Evolutionary conservation across 345 rosid genomes (phyloP).

Genomic region (Fremontodendron californicum): DNA sequence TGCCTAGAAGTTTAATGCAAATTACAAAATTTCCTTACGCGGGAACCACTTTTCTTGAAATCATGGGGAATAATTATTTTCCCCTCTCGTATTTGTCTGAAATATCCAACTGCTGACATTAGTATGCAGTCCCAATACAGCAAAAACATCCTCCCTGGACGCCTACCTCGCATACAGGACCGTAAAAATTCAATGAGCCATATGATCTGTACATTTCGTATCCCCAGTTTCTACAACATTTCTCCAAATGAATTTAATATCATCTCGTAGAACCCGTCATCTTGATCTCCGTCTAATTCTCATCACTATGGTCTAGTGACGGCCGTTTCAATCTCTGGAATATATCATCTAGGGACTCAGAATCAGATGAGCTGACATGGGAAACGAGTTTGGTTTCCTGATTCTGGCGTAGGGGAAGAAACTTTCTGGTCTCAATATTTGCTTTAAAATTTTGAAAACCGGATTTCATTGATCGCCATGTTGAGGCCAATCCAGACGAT

Average conservation of each 20-base stretch:
- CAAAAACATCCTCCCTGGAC: slow-evolving; percentile 7
- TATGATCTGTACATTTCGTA: slow-evolving; percentile 26
- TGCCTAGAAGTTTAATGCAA: slow-evolving; percentile 4
- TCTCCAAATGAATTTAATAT: slow-evolving; percentile 15
- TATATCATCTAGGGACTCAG: slow-evolving; percentile 77
- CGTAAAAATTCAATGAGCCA: not conserved
- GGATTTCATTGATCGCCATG: slow-evolving; percentile 82
- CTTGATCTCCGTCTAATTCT: slow-evolving; percentile 27
- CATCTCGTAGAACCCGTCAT: slow-evolving; percentile 25
- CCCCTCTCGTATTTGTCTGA: not conserved
- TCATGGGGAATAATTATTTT: not conserved
- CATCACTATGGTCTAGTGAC: slow-evolving; percentile 34
- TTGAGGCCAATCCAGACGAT: slow-evolving; percentile 56
- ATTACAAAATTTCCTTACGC: slow-evolving; percentile 3
- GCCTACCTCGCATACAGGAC: not conserved
- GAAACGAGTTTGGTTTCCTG: slow-evolving; percentile 41
- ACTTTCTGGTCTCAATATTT: slow-evolving; percentile 61
- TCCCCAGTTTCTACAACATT: slow-evolving; percentile 12
- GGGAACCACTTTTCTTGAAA: not conserved
- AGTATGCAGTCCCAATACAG: not conserved
- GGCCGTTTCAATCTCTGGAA: slow-evolving; percentile 85
- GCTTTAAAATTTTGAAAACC: slow-evolving; percentile 86
- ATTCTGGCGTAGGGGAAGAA: slow-evolving; percentile 59
- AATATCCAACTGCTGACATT: slow-evolving; percentile 7
- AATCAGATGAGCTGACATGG: slow-evolving; percentile 34